These are phyloP conservation scores for Heteromeles arbutifolia DNA, from an alignment of 306 rosid genomes.

Conservation along the genomic window DNA sequence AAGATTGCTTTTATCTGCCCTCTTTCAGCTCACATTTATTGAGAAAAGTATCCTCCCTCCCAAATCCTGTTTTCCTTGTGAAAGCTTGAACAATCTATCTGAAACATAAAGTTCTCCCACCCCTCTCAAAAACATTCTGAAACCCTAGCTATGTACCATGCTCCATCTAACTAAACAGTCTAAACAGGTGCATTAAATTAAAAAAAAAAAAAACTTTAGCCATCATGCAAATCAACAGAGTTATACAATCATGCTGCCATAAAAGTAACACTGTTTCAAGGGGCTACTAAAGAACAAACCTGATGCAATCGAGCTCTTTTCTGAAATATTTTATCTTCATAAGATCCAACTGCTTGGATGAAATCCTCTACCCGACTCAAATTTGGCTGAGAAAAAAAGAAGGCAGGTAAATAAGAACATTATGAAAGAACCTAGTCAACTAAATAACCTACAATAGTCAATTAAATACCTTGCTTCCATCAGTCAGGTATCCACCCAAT, in stretches of 20 bases:
- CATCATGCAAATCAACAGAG: not conserved
- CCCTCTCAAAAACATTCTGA: not conserved
- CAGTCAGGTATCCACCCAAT: slow-evolving; percentile 84
- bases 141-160: not conserved
- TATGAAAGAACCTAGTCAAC: not conserved
- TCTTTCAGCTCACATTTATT: not conserved
- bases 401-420: not conserved
- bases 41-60: not conserved
- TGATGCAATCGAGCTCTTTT: slow-evolving; percentile 82
- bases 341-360: slow-evolving; percentile 91
- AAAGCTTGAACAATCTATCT: not conserved
- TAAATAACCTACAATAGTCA: not conserved
- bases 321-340: slow-evolving; percentile 84
- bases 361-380: slow-evolving; percentile 73
- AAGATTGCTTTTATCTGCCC: not conserved
- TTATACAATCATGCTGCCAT: not conserved
- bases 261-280: not conserved
- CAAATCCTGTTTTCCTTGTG: not conserved
- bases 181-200: not conserved
- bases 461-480: slow-evolving; percentile 68
- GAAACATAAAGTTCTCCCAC: not conserved
- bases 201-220: not conserved
- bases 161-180: not conserved
- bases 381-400: slow-evolving; percentile 52
- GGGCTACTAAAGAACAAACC: slow-evolving; percentile 35